Evolutionary conservation across 495 filamentous ascomycete species (phyloP).

Genomic region (Lasiosphaeria hispida): DNA sequence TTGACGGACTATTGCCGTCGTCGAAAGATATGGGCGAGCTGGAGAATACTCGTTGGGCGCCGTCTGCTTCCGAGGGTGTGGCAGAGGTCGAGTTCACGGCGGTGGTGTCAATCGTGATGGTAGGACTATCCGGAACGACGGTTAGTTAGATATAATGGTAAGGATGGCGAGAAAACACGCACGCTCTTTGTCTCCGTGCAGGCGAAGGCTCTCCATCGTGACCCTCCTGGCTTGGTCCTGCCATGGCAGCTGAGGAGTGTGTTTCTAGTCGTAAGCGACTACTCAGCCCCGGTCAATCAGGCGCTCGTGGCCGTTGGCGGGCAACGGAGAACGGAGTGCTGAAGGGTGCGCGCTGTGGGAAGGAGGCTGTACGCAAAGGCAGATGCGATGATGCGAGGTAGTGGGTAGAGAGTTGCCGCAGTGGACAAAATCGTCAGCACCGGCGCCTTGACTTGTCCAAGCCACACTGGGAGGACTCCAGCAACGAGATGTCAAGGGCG

Average conservation of each 20-base stretch:
- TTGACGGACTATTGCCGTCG: conserved; percentile 46
- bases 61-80: conserved; percentile 22
- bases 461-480: not conserved
- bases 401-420: not conserved
- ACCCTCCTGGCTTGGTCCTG: conserved; percentile 13
- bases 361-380: conserved; percentile 7
- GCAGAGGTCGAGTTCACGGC: conserved; percentile 49
- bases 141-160: conserved; percentile 16
- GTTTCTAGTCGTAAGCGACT: conserved; percentile 21
- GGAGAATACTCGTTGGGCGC: conserved; percentile 10
- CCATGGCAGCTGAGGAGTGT: conserved; percentile 29
- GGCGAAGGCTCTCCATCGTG: conserved; percentile 19
- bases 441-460: no score
- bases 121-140: conserved; percentile 45
- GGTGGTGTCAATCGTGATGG: conserved; percentile 75
- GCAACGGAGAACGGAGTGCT: conserved; percentile 11
- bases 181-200: conserved; percentile 30
- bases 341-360: not conserved
- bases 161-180: conserved; percentile 14
- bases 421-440: not conserved
- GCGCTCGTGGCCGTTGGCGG: not conserved
- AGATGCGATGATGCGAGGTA: not conserved
- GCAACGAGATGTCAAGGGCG: not conserved
- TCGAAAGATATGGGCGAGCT: conserved; percentile 46
- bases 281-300: conserved; percentile 20